phyloP scores from a whole-genome alignment of 345 rosid species.

The Euphorbia pulcherrima region DNA sequence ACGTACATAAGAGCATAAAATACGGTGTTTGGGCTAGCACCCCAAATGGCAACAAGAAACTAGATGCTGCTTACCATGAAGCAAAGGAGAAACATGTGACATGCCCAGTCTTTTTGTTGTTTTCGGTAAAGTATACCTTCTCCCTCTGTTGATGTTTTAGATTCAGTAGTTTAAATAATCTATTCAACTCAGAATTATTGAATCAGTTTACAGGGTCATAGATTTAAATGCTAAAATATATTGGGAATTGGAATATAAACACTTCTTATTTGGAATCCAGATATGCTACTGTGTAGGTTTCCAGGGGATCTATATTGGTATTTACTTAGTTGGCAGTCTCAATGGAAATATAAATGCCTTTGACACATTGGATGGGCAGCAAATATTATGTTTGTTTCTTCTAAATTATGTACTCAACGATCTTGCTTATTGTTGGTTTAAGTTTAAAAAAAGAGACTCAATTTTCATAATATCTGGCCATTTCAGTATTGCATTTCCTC shows the following conservation, averaged over 20 bases:
- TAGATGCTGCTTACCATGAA: constrained; percentile 75
- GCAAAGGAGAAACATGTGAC: constrained; percentile 49
- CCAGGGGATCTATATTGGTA: constrained; percentile 1
- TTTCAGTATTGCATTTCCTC: background rate
- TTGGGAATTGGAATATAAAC: background rate
- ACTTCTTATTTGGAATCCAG: background rate
- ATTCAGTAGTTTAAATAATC: background rate
- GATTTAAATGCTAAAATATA: background rate
- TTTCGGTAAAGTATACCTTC: constrained; percentile 50
- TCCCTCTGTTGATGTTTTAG: constrained; percentile 12
- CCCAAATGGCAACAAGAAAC: constrained; percentile 71
- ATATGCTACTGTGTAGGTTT: background rate
- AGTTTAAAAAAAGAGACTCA: background rate
- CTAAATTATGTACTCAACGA: background rate
- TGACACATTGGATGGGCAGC: background rate
- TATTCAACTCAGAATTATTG: background rate
- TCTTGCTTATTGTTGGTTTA: background rate
- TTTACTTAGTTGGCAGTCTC: background rate
- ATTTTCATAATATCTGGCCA: background rate
- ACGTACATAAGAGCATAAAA: constrained; percentile 82
- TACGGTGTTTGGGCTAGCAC: constrained; percentile 94
- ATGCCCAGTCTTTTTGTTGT: constrained; percentile 65
- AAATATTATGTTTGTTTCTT: background rate
- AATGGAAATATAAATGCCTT: background rate
- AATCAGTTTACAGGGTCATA: background rate